A percentile compares a stretch with the other conserved stretches of the same genome.
These are phyloP conservation scores for Colletotrichum camelliae DNA, from an alignment of 2,329 filamentous ascomycete genomes.

Conservation along the genomic window DNA sequence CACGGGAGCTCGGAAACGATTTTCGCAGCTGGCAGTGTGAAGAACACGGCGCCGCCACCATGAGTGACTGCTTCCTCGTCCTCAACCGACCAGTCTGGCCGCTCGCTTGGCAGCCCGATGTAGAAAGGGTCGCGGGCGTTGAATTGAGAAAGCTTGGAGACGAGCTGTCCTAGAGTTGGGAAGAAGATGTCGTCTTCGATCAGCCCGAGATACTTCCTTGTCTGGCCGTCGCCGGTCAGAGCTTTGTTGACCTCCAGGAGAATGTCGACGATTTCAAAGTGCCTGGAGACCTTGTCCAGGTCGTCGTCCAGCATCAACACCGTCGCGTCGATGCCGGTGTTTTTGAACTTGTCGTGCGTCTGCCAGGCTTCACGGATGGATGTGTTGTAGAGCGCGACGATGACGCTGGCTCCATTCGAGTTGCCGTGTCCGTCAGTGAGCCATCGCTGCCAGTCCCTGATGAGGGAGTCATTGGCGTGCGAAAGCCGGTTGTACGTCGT, in stretches of 20 bases:
- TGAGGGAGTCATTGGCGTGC: constrained; percentile 41
- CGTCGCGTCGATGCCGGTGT: constrained; percentile 21
- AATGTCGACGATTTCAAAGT: constrained; percentile 42
- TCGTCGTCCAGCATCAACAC: constrained; percentile 35
- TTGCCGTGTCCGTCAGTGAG: constrained; percentile 44
- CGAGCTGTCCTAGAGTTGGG: constrained; percentile 44
- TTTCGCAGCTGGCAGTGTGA: constrained; percentile 40
- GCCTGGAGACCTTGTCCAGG: constrained; percentile 37
- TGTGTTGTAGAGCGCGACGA: constrained; percentile 47
- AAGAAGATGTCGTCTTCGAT: constrained; percentile 54
- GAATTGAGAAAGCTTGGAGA: constrained; percentile 36
- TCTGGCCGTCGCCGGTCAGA: constrained; percentile 37
- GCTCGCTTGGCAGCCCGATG: constrained; percentile 49
- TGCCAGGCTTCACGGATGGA: constrained; percentile 35
- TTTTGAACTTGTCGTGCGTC: constrained; percentile 25
- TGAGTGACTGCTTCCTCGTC: constrained; percentile 43
- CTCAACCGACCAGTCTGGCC: constrained; percentile 45
- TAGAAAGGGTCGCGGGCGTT: constrained; percentile 39
- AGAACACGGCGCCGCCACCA: constrained; percentile 50
- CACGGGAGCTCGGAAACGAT: constrained; percentile 42
- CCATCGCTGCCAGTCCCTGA: constrained; percentile 51
- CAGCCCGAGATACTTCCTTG: constrained; percentile 47
- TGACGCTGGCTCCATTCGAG: constrained; percentile 48
- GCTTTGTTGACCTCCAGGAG: constrained; percentile 37
- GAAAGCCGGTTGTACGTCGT: constrained; percentile 47